Evolutionary conservation across 2,329 filamentous ascomycete genomes (phyloP), one percentile per base, ranked within the genome.

Genomic region (Phyllosticta capitalensis): DNA sequence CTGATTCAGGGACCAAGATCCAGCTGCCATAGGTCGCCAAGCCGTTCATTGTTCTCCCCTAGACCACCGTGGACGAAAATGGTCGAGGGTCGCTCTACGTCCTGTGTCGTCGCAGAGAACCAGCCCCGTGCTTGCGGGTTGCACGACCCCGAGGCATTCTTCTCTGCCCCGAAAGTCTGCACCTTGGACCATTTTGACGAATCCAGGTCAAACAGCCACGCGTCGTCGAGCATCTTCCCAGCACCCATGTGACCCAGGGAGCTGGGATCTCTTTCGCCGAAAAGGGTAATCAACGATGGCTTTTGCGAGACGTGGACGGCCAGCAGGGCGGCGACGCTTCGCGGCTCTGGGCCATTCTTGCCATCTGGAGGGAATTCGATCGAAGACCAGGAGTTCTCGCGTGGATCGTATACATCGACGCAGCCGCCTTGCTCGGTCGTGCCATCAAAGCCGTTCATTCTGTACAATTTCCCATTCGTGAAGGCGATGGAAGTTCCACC

Each of bases 381-480:
- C 9, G 70, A 71, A 6, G 64, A 65, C 80, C 81, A 83, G 0
- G 61, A 58, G 48, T 77, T 71, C 0, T 57, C 64, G 5, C 63
- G 63, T 0, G 71, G 64, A 22, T 77, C 69, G 61, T 75, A 83
- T 2, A 87, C 80, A 67, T 95, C 89, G 12, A 95, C 68, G 61
- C 80, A 79, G 0, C 88, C 89, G 17, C 89, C 89, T 54, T 89
- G 77, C 67, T 92, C 87, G 0, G 68, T 75, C 52, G 79, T 76
- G 0, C 88, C 89, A 69, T 92, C 88, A 65, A 86, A 92, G 0
- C 90, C 90, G 62, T 90, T 89, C 76, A 90, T 92, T 26, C 90
- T 81, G 73, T 87, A 95, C 6, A 95, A 71, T 22, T 83, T 81
- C 22, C 82, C 83, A 58, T 81, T 79, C 52, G 79, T 79, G 56